These are phyloP conservation scores for Ogataea angusta DNA, from an alignment of 805 yeast species.

Conservation along the genomic window DNA sequence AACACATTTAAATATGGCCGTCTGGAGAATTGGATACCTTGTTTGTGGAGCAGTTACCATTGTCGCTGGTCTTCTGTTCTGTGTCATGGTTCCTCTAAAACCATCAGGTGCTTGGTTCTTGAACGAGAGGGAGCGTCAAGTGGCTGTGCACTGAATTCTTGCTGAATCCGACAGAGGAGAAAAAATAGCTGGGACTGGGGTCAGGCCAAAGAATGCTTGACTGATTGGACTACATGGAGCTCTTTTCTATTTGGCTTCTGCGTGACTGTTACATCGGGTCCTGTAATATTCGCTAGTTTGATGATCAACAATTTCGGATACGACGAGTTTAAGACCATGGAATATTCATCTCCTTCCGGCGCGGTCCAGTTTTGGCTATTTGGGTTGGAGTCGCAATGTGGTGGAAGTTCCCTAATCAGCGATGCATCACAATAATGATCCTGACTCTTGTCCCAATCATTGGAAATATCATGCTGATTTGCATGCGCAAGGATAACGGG, in stretches of 20 bases:
- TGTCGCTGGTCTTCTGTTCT: constrained; percentile 41
- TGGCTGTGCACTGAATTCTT: constrained; percentile 50
- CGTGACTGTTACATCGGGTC: constrained; percentile 43
- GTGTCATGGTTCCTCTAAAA: constrained; percentile 39
- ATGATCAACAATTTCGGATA: constrained; percentile 34
- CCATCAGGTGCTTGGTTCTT: constrained; percentile 53
- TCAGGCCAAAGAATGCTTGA: constrained; percentile 53
- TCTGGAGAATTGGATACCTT: constrained; percentile 61
- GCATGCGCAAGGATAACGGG: constrained; percentile 16
- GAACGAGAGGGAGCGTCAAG: constrained; percentile 42
- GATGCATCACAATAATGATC: constrained; percentile 17
- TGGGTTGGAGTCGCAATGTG: constrained; percentile 25
- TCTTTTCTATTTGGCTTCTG: constrained; percentile 42
- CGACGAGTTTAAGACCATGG: constrained; percentile 22
- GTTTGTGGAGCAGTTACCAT: constrained; percentile 58
- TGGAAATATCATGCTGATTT: constrained; percentile 21
- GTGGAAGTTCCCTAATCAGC: constrained; percentile 22
- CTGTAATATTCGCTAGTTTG: constrained; percentile 33
- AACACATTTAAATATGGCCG: constrained; percentile 39
- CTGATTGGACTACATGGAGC: constrained; percentile 51
- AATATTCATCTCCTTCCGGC: constrained; percentile 31
- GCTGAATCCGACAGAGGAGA: constrained; percentile 37
- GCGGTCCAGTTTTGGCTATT: constrained; percentile 28
- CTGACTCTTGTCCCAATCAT: constrained; percentile 23
- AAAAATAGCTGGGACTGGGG: constrained; percentile 47